Percentiles rank a stretch among this genome's conserved stretches.
phyloP scores from a whole-genome alignment of 2,329 filamentous ascomycete genomes.

The Daldinia sp. region DNA sequence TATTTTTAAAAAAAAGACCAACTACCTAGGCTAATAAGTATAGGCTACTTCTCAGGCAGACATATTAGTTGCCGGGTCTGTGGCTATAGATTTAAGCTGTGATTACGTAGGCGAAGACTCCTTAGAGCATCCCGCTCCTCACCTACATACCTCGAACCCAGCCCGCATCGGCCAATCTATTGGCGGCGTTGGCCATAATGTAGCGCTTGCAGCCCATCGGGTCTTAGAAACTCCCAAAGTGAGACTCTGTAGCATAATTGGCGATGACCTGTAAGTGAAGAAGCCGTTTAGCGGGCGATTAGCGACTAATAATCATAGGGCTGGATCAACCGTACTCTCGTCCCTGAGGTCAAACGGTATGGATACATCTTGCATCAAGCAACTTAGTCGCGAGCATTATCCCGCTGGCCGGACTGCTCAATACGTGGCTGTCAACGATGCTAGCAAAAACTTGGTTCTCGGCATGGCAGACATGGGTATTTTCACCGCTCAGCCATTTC shows the following conservation, averaged over 20 bases:
- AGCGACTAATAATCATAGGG: slow-evolving; percentile 53
- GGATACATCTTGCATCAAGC: slow-evolving; percentile 68
- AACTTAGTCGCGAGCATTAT: slow-evolving; percentile 57
- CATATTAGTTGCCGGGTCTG: slow-evolving; percentile 87
- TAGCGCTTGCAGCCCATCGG: slow-evolving; percentile 82
- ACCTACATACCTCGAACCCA: slow-evolving; percentile 84
- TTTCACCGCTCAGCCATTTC: slow-evolving; percentile 65
- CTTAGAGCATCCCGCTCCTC: slow-evolving; percentile 51
- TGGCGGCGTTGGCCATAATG: slow-evolving; percentile 92
- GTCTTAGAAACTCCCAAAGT: slow-evolving; percentile 68
- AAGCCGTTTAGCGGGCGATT: neutral
- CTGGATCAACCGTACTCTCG: slow-evolving; percentile 76
- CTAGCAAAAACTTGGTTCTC: slow-evolving; percentile 81
- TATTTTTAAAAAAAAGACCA: too few species aligned
- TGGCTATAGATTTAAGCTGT: slow-evolving; percentile 88
- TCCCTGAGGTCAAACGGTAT: slow-evolving; percentile 72
- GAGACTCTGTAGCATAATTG: slow-evolving; percentile 80
- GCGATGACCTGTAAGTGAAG: slow-evolving; percentile 72
- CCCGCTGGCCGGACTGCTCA: slow-evolving; percentile 78
- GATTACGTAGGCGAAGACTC: slow-evolving; percentile 63
- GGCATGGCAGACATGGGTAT: slow-evolving; percentile 97
- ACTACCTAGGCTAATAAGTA: slow-evolving; percentile 31
- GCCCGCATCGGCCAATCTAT: slow-evolving; percentile 81
- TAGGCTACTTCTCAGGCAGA: slow-evolving; percentile 55
- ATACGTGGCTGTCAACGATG: slow-evolving; percentile 89